A percentile compares a stretch with the other conserved stretches of the same genome.
Conservation (phyloP, 805 yeast species). For the Myxozyma neglecta region DNA sequence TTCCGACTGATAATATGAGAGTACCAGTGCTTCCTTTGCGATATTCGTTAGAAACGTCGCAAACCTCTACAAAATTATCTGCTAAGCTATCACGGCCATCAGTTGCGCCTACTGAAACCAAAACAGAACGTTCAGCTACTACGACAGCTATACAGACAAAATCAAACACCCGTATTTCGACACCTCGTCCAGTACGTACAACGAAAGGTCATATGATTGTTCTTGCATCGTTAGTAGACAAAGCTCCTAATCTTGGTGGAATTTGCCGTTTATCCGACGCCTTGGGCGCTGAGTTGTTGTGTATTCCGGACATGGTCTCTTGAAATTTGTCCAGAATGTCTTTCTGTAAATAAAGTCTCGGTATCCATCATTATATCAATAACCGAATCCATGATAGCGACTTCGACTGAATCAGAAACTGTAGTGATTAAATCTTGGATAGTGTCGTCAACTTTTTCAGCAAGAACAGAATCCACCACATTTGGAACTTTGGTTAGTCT, state of each 20-base stretch:
- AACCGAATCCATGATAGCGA: no score
- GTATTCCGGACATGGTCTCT: conserved; percentile 61
- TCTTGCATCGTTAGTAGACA: conserved; percentile 88
- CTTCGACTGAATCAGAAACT: no score
- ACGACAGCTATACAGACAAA: conserved; percentile 72
- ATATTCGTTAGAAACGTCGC: background rate
- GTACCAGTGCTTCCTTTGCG: background rate
- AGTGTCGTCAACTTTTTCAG: no score
- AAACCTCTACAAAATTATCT: background rate
- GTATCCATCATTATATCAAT: no score
- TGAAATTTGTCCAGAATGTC: no score
- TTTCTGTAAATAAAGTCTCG: no score
- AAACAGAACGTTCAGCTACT: background rate
- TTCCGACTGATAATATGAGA: background rate
- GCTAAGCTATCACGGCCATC: background rate
- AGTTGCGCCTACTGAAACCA: background rate
- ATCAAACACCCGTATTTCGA: conserved; percentile 55
- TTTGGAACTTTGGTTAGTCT: no score
- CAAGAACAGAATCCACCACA: no score
- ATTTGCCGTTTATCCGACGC: conserved; percentile 91
- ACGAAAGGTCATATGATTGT: conserved; percentile 82
- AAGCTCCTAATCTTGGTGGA: conserved; percentile 91
- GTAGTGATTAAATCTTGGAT: no score
- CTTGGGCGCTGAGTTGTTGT: conserved; percentile 79
- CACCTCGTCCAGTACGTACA: conserved; percentile 48